These are phyloP conservation scores for Schrenkiella parvula DNA, from an alignment of 345 rosid genomes.

Conservation along the genomic window DNA sequence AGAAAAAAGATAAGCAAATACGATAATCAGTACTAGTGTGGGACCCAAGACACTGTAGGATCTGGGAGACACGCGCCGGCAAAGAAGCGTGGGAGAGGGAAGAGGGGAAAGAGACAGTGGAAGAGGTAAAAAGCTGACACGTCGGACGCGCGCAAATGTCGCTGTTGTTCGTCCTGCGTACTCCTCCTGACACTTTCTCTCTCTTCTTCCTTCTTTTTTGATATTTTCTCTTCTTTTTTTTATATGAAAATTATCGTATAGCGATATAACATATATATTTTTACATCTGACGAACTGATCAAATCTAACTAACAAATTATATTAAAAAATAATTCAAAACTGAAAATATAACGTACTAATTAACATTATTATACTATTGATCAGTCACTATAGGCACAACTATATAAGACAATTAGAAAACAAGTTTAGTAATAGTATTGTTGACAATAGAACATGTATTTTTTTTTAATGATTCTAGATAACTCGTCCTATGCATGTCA, in stretches of 20 bases:
- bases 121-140: conserved; percentile 72
- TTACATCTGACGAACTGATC: too few relatives aligned
- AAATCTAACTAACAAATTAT: not conserved
- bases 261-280: not conserved
- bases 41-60: conserved; percentile 14
- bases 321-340: not conserved
- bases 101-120: conserved; percentile 35
- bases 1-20: not conserved
- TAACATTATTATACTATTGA: not conserved
- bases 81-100: conserved; percentile 32
- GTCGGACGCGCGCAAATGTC: conserved; percentile 92
- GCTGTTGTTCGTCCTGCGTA: conserved; percentile 48
- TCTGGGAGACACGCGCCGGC: conserved; percentile 26
- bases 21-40: conserved; percentile 7
- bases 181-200: conserved; percentile 25
- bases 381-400: not conserved
- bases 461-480: too few relatives aligned
- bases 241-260: not conserved
- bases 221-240: not conserved
- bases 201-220: not conserved
- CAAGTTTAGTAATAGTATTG: not conserved
- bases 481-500: too few relatives aligned
- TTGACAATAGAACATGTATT: not conserved
- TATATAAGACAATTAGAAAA: not conserved
- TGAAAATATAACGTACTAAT: not conserved